Base-by-base conservation (phyloP, 73 alveolate species). In the Stentor roeselii region DNA sequence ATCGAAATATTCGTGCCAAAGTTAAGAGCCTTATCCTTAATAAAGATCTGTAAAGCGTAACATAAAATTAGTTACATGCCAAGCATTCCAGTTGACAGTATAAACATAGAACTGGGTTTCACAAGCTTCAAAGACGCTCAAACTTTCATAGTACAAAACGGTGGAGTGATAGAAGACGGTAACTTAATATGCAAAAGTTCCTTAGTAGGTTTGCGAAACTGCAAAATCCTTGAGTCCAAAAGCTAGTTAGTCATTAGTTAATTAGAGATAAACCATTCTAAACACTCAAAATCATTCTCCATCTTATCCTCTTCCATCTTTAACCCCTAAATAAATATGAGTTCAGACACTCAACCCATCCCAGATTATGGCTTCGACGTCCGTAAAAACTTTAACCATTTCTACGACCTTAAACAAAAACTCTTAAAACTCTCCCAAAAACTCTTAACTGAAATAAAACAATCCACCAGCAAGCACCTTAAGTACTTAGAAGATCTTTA, bases 1-100 rank as follows among this genome's bases (percentile, higher is more conserved):
- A 84, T 93, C 82, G 94, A 93, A 76, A 67, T 67, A 27, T 67
- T 67, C 37, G 11, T 67, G 37, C 80, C n/a, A 67, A 67, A 2
- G 2, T 34, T 67, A 1, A 21, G 80, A 67, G 37, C 11, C n/a
- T 34, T 67, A 27, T 67, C 80, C 34, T 2, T 67, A 67, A 1
- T 67, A 2, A 67, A 67, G 34, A 67, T 67, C 34, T 67, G 1
- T 67, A 67, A 67, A 67, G n/a, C 80, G 80, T 67, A 67, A 67
- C 42, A 34, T 21, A 1, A 27, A 67, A 11, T n/a, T 67, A 67
- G 80, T 21, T 67, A 67, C 34, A n/a, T 30, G 80, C 80, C 80
- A 67, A 30, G 21, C 14, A 32, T 67, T n/a, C 41, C 80, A 21
- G 2, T 67, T 21, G 80, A 67, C 34, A 21, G 21, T 30, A 21